Conservation (phyloP, 176 grass and related monocot species). For the Rhynchospora pubera region DNA sequence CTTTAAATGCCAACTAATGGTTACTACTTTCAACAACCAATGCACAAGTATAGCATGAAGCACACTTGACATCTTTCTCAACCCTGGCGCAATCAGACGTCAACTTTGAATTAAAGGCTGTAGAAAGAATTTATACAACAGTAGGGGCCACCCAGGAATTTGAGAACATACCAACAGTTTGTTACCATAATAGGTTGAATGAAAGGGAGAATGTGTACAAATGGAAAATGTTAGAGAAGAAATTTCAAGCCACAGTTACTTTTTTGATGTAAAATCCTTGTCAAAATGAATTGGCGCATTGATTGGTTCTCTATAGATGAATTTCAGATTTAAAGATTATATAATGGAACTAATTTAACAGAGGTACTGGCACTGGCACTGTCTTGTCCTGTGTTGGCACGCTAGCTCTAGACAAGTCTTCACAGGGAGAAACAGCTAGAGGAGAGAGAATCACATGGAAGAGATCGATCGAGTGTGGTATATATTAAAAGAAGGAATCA, state of each 20-base stretch:
- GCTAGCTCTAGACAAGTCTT: constrained; percentile 18
- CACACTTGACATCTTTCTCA: constrained; percentile 15
- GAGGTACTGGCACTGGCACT: constrained; percentile 19
- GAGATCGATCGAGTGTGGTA: not conserved
- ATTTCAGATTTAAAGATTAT: not conserved
- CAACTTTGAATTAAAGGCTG: constrained; percentile 23
- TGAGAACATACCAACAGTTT: constrained; percentile 27
- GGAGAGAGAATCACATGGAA: constrained; percentile 22
- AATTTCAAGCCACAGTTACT: not conserved
- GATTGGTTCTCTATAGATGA: constrained; percentile 11
- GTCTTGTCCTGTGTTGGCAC: constrained; percentile 17
- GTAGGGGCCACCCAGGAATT: constrained; percentile 5
- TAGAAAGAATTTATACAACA: constrained; percentile 7
- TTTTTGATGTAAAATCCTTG: constrained; percentile 19
- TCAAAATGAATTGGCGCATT: constrained; percentile 23
- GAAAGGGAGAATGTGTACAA: constrained; percentile 14
- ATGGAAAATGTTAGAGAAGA: constrained; percentile 1
- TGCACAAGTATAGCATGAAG: constrained; percentile 14
- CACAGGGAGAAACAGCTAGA: constrained; percentile 10
- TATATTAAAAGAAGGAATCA: not conserved
- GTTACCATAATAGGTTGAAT: constrained; percentile 8
- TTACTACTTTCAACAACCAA: not conserved
- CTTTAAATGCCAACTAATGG: not conserved
- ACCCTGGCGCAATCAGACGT: constrained; percentile 8
- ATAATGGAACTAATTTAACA: constrained; percentile 1